A percentile compares a stretch with the other conserved stretches of the same genome.
These are phyloP conservation scores for Cladosporium sp. DNA, from an alignment of 2,329 filamentous ascomycete species.

Conservation along the genomic window DNA sequence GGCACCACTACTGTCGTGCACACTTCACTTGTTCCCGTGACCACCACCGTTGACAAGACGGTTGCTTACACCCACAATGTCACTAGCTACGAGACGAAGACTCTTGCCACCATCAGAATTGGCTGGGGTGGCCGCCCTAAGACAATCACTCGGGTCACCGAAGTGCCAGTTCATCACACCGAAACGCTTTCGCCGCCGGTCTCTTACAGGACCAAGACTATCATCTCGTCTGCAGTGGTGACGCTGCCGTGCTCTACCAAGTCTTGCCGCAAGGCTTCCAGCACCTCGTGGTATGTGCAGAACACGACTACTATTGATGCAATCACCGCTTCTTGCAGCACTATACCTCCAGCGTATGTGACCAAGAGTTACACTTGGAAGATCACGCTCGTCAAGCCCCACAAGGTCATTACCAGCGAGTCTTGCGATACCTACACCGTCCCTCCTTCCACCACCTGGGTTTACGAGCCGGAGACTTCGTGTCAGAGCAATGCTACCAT, in stretches of 20 bases:
- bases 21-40: background rate
- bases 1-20: slow-evolving; percentile 5
- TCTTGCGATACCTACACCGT: slow-evolving; percentile 11
- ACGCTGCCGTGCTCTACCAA: slow-evolving; percentile 5
- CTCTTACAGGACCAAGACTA: slow-evolving; percentile 3
- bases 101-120: background rate
- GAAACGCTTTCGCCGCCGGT: slow-evolving; percentile 9
- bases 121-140: background rate
- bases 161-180: background rate
- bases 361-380: background rate
- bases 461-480: background rate
- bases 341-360: background rate
- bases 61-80: background rate
- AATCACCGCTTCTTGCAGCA: slow-evolving; percentile 9
- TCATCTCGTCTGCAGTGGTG: background rate
- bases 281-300: background rate
- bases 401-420: slow-evolving; percentile 1
- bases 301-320: slow-evolving; percentile 1
- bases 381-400: background rate
- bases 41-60: background rate
- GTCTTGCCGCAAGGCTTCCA: slow-evolving; percentile 2
- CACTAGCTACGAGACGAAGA: background rate
- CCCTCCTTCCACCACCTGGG: slow-evolving; percentile 4
- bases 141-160: background rate
- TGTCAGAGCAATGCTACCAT: background rate